Percentiles rank a stretch among this genome's conserved stretches.
Evolutionary conservation across 495 filamentous ascomycete genomes (phyloP).

Genomic region (Penicillium angulare): DNA sequence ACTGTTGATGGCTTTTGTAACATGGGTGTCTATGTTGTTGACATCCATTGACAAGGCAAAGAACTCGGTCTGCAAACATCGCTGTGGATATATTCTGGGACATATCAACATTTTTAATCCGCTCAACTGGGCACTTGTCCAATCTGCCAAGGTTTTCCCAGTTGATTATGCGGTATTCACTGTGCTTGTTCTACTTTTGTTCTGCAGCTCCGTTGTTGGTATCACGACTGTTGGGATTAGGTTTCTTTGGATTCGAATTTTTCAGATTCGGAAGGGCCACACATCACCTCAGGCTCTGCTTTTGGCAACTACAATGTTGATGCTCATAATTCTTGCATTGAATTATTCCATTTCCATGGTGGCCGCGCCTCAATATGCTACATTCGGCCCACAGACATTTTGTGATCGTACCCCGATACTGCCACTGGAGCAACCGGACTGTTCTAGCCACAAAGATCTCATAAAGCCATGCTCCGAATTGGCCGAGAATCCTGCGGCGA

Average conservation of each 20-base stretch:
- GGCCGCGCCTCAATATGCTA: conserved; percentile 90
- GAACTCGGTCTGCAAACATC: conserved; percentile 86
- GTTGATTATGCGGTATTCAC: conserved; percentile 90
- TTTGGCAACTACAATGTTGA: conserved; percentile 84
- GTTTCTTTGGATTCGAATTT: conserved; percentile 91
- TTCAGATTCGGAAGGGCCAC: conserved; percentile 83
- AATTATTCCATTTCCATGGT: conserved; percentile 92
- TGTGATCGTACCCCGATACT: conserved; percentile 63
- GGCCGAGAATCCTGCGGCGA: conserved; percentile 56
- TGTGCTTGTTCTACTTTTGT: conserved; percentile 78
- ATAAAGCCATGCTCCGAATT: conserved; percentile 80
- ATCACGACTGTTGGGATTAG: conserved; percentile 85
- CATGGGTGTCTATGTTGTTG: conserved; percentile 91
- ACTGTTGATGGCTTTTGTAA: conserved; percentile 63
- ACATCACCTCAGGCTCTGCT: conserved; percentile 93
- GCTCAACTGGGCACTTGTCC: conserved; percentile 85
- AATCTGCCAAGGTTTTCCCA: conserved; percentile 80
- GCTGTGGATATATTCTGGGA: conserved; percentile 92
- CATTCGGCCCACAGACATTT: conserved; percentile 91
- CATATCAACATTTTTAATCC: conserved; percentile 93
- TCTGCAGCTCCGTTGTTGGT: conserved; percentile 80
- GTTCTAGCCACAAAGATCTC: conserved; percentile 64
- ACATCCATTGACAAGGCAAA: conserved; percentile 94
- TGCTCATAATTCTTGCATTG: conserved; percentile 81
- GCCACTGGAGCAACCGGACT: conserved; percentile 69